phyloP scores from a whole-genome alignment of 768 basidiomycete genomes.

The Clitopilus hobsonii region DNA sequence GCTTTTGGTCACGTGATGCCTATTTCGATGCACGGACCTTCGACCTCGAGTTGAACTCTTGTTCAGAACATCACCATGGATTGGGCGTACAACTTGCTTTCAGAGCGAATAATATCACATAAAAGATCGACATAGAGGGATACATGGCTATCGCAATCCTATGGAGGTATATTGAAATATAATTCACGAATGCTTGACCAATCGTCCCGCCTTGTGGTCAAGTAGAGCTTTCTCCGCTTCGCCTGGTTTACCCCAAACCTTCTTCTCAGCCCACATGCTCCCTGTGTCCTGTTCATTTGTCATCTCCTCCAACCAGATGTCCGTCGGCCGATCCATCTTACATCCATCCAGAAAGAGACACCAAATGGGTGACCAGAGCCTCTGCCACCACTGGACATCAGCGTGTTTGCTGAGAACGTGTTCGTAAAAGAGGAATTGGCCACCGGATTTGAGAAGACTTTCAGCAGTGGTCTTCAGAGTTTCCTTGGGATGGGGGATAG shows the following conservation, averaged over 20 bases:
- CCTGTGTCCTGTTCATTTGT: conserved; percentile 16
- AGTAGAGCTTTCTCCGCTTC: conserved; percentile 57
- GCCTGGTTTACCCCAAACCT: conserved; percentile 42
- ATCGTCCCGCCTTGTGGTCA: conserved; percentile 18
- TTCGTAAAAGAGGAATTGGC: conserved; percentile 63
- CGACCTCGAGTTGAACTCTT: too few species aligned
- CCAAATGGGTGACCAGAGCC: conserved; percentile 73
- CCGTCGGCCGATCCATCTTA: conserved; percentile 51
- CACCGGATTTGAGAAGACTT: conserved; percentile 58
- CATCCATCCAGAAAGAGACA: conserved; percentile 56
- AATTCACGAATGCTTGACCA: background rate
- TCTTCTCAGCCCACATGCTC: conserved; percentile 44
- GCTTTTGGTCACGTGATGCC: conserved; percentile 13
- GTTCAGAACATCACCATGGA: too few species aligned
- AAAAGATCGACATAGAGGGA: too few species aligned
- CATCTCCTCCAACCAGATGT: conserved; percentile 39
- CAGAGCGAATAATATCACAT: too few species aligned
- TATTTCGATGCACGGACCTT: conserved; percentile 2
- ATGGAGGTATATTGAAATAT: too few species aligned
- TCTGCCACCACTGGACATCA: conserved; percentile 70
- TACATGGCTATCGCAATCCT: too few species aligned
- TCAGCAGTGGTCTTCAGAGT: conserved; percentile 41
- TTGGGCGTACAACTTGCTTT: too few species aligned
- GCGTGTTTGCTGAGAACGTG: conserved; percentile 53
- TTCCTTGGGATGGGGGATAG: conserved; percentile 50